Base-by-base conservation (phyloP, 768 basidiomycete genomes). In the Jaapia argillacea region DNA sequence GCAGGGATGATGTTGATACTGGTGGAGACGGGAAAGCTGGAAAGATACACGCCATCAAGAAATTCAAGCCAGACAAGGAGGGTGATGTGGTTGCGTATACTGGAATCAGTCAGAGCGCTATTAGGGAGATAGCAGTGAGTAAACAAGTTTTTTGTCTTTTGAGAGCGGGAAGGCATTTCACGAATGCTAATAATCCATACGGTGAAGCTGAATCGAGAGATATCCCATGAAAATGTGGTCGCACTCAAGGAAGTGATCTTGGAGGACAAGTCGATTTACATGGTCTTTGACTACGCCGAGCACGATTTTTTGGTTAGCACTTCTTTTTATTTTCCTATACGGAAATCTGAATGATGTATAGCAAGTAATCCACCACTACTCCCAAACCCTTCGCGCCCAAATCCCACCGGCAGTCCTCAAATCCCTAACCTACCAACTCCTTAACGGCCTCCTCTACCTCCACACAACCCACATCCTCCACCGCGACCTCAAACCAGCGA, bases 51-150 rank as follows among this genome's bases (percentile, higher is more conserved):
- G 96, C 96, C 4, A 98, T 99, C 67, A 99, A 99, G 71, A 99
- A 98, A 62, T 98, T 98, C 71, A 99, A 99, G 58, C 96, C 94
- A 0, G 96, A 99, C 72, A 98, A 98, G 63, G 96, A 99, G 66
- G 94, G 94, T 18, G 96, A 98, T 57, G 81, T 92, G 1, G 67
- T 85, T 41, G 91, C 91, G 0, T 99, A 98, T 60, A 97, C 94
- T 6, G 96, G 94, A 2, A 91, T 99, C 53, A 93, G 89, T 59
- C 96, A 99, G 66, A 94, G 90, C 63, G 96, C 94, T 3, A 89
- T 91, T 53, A 72, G 96, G 46, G 96, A 99, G 62, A 98, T 98
- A 51, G 88, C 93, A 43, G 92, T 92, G 51, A 52, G 85, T 68
- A 33, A 33, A 10, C 10, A 33, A 33, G n/a, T n/a, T n/a, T n/a